phyloP scores from a whole-genome alignment of 805 yeast species.

The Cyberlindnera sargentensis region DNA sequence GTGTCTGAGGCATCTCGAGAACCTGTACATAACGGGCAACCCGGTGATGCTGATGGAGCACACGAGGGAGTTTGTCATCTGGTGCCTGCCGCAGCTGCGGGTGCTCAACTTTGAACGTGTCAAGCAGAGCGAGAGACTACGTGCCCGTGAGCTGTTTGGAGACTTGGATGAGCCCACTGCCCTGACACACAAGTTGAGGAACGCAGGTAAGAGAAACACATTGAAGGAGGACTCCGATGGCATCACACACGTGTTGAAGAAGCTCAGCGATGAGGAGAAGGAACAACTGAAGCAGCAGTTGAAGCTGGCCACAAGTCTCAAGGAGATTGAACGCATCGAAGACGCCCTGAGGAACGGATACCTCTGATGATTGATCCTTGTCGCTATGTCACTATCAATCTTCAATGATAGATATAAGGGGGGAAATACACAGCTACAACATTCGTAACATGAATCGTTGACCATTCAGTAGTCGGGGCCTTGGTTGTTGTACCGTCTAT shows the following conservation, averaged over 20 bases:
- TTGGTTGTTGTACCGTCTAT: too few species aligned
- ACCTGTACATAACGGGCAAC: constrained; percentile 51
- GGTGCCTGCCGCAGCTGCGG: constrained; percentile 55
- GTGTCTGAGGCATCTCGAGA: constrained; percentile 35
- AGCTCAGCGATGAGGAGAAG: constrained; percentile 49
- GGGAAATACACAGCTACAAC: too few species aligned
- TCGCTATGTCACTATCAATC: too few species aligned
- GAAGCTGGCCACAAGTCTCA: constrained; percentile 57
- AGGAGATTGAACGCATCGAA: constrained; percentile 71
- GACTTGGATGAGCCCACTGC: constrained; percentile 9
- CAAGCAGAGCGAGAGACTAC: constrained; percentile 43
- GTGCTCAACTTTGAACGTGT: constrained; percentile 66
- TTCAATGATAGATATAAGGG: too few species aligned
- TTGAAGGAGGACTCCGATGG: background rate
- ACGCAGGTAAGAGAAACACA: background rate
- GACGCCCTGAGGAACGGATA: constrained; percentile 38
- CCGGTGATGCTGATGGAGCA: constrained; percentile 42
- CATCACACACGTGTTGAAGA: constrained; percentile 12
- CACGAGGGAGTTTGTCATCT: constrained; percentile 54
- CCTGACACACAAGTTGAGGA: constrained; percentile 16
- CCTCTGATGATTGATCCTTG: constrained; percentile 6
- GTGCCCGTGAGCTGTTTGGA: constrained; percentile 40
- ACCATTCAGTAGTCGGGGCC: background rate
- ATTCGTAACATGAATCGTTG: too few species aligned
- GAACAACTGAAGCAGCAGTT: constrained; percentile 45